A percentile compares a stretch with the other conserved stretches of the same genome.
These are phyloP conservation scores for Crithidia expoeki DNA, from an alignment of 208 protist genomes.

Conservation along the genomic window DNA sequence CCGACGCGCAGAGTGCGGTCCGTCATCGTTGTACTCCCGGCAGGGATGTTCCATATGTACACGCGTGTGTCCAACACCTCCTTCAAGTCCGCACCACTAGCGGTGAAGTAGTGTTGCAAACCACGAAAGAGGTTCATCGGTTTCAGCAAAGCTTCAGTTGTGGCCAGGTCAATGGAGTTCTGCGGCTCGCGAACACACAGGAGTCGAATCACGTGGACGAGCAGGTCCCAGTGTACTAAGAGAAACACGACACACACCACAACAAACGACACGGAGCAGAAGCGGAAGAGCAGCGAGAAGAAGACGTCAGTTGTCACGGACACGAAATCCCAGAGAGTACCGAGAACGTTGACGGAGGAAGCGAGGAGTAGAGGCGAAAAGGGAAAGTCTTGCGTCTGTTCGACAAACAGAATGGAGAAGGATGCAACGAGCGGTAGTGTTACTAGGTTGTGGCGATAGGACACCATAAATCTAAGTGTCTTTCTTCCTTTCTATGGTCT, in stretches of 20 bases:
- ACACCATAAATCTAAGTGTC: background rate
- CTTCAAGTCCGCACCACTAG: constrained; percentile 35
- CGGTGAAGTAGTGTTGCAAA: constrained; percentile 43
- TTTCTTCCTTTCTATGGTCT: no score
- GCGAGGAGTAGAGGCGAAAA: background rate
- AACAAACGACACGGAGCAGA: constrained; percentile 1
- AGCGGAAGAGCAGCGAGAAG: background rate
- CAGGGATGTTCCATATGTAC: constrained; percentile 83
- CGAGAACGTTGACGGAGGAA: background rate
- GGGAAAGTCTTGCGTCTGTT: background rate
- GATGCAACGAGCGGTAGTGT: background rate
- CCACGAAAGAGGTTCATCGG: constrained; percentile 53
- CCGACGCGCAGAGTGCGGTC: constrained; percentile 54
- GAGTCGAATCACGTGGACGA: constrained; percentile 3
- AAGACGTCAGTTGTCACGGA: background rate
- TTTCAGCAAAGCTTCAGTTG: background rate
- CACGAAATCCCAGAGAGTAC: background rate
- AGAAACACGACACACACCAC: background rate
- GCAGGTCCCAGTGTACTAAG: constrained; percentile 1
- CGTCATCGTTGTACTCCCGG: constrained; percentile 44
- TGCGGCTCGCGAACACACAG: constrained; percentile 11
- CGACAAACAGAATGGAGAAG: background rate
- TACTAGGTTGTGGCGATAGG: background rate
- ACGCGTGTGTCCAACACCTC: constrained; percentile 68
- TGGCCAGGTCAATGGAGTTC: constrained; percentile 9